Conservation (phyloP, 1,284 basidiomycete species). For the Trichosporon sp. region DNA sequence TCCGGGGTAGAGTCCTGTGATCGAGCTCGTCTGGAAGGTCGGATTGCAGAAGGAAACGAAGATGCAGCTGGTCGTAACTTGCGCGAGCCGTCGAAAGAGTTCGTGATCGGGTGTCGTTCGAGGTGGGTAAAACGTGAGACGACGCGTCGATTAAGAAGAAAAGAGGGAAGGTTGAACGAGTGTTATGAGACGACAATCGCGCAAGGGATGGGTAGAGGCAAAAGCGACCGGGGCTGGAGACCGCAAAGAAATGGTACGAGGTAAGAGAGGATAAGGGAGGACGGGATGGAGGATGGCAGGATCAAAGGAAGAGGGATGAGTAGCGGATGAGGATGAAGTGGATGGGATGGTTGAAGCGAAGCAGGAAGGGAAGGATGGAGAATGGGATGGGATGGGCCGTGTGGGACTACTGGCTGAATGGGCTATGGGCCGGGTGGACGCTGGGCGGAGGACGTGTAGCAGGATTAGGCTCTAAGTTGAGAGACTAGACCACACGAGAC, state of each 20-base stretch:
- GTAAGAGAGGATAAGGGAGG: not conserved
- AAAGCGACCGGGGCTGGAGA: conserved; percentile 12
- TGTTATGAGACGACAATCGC: conserved; percentile 20
- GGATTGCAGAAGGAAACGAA: not conserved
- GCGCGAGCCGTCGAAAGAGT: conserved; percentile 14
- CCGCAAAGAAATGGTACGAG: not conserved
- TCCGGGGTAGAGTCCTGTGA: not conserved
- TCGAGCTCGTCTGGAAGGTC: conserved; percentile 1
- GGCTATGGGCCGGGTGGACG: not conserved
- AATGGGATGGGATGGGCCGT: conserved; percentile 16
- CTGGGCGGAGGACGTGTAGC: conserved; percentile 3
- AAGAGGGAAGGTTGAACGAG: conserved; percentile 18
- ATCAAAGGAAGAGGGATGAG: too few species aligned
- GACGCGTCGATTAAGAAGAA: conserved; percentile 13
- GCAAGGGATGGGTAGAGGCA: conserved; percentile 1
- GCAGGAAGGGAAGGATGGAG: conserved; percentile 4
- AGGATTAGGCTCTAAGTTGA: conserved; percentile 9
- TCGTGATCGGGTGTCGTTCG: conserved; percentile 15
- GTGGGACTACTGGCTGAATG: conserved; percentile 6
- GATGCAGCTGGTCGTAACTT: conserved; percentile 8
- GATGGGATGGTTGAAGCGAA: conserved; percentile 13
- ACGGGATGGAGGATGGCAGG: conserved; percentile 14
- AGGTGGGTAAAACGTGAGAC: not conserved
- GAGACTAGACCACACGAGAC: conserved; percentile 10
- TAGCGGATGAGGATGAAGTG: not conserved